Conservation (phyloP, 179 eudicot species). For the Spergularia azorica region DNA sequence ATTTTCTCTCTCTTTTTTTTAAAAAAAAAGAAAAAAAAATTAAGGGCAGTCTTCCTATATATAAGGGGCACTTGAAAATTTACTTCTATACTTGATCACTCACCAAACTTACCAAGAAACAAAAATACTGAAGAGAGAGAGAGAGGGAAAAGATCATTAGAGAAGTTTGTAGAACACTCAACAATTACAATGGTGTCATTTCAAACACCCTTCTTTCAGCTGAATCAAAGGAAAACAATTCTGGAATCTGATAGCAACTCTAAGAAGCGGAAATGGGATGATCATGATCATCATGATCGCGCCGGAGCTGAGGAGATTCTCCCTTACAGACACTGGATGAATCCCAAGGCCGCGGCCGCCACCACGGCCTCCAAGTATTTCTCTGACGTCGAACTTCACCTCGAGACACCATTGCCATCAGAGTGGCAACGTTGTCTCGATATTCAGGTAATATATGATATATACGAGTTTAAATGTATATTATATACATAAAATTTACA, state of each 20-base stretch:
- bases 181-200: conserved; percentile 36
- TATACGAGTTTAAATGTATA: too few relatives aligned
- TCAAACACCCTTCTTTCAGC: conserved; percentile 35
- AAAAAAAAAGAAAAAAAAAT: too few relatives aligned
- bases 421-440: conserved; percentile 90
- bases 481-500: not conserved
- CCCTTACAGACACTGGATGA: conserved; percentile 33
- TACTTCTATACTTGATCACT: conserved; percentile 17
- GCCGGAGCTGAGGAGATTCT: conserved; percentile 24
- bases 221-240: conserved; percentile 23
- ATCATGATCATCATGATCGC: not conserved
- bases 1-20: not conserved
- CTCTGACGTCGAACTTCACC: conserved; percentile 41
- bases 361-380: conserved; percentile 25
- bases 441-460: conserved; percentile 56
- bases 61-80: conserved; percentile 12
- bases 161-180: too few relatives aligned
- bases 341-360: conserved; percentile 19
- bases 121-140: not conserved
- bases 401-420: conserved; percentile 57
- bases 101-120: conserved; percentile 14
- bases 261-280: conserved; percentile 34
- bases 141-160: not conserved
- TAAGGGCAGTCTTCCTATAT: conserved; percentile 20
- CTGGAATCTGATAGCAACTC: conserved; percentile 20